Conservation (phyloP, 164 flowering plant genomes). For the Kingdonia uniflora region DNA sequence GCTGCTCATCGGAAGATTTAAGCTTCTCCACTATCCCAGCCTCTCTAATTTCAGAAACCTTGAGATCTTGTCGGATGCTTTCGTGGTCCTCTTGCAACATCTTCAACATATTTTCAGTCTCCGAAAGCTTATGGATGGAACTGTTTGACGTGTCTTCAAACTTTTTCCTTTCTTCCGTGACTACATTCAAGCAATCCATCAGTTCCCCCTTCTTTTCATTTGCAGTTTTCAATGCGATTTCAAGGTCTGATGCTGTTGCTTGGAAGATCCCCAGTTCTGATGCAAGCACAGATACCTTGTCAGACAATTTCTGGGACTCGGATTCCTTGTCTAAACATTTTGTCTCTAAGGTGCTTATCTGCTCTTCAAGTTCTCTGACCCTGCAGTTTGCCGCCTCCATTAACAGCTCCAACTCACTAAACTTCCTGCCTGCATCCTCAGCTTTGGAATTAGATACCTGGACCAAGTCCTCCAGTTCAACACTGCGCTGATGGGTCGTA, state of each 20-base stretch:
- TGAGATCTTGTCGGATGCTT: constrained; percentile 43
- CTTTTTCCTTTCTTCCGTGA: constrained; percentile 46
- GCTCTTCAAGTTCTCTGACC: constrained; percentile 73
- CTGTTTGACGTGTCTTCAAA: constrained; percentile 36
- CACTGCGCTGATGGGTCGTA: constrained; percentile 47
- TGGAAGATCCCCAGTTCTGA: constrained; percentile 49
- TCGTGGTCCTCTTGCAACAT: constrained; percentile 41
- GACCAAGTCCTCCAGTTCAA: constrained; percentile 65
- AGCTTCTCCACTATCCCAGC: constrained; percentile 51
- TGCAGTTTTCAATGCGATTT: constrained; percentile 43
- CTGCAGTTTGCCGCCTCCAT: constrained; percentile 56
- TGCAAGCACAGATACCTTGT: constrained; percentile 43
- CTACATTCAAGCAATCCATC: constrained; percentile 30
- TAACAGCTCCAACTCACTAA: constrained; percentile 52
- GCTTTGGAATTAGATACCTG: constrained; percentile 54
- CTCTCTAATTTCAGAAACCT: constrained; percentile 44
- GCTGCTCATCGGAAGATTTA: constrained; percentile 47
- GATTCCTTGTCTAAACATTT: constrained; percentile 45
- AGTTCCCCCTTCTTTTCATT: constrained; percentile 53
- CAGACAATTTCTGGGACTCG: constrained; percentile 32
- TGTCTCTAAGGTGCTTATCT: constrained; percentile 39
- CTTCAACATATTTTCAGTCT: constrained; percentile 44
- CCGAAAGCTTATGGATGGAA: constrained; percentile 43
- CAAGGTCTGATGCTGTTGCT: constrained; percentile 45
- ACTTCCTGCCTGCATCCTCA: constrained; percentile 53